Evolutionary conservation across 805 yeast genomes (phyloP), one percentile per base, ranked within the genome.

Genomic region (Zygoascus biomembranicola): DNA sequence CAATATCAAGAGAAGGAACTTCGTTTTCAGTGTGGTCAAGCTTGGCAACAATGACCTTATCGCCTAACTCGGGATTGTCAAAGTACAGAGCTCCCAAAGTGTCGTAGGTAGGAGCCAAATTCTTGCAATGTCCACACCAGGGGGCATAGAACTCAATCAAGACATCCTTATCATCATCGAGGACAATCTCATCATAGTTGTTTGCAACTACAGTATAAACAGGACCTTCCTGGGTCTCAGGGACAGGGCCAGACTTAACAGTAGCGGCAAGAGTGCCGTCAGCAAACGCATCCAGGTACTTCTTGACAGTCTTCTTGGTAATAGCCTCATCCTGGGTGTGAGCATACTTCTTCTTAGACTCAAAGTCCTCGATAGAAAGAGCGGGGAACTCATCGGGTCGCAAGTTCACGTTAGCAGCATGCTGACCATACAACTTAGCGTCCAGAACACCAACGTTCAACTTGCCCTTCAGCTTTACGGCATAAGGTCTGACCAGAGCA

Each of bases 101-200:
- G 68, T 87, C 95, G 76, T 82, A 92, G 55, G 76, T 77, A 20
- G 96, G 96, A 18, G 88, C 95, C 59, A 88, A 73, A 50, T 78
- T 80, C 76, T 90, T 89, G 78, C 97, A 90, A 74, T 90, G 94
- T 16, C 97, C 97, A 77, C 97, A 90, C 97, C 98, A 92, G 68
- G 97, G 95, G 49, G 98, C 97, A 67, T 87, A 90, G 73, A 90
- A 92, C 75, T 88, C 87, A 58, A 88, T 87, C 57, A 89, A 76
- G 9, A 90, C 78, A 62, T 82, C 85, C 74, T 85, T 85, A 35
- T 78, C 82, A 5, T 85, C 77, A 47, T 80, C 77, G 52, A 77
- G 69, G 16, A 88, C 78, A 55, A 88, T 72, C 35, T 77, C 80
- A 50, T 86, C 85, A 72, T 88, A 94, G 66, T 82, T 88, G 73